A percentile compares a stretch with the other conserved stretches of the same genome.
Conservation (phyloP, 2,329 filamentous ascomycete species). For the Rhinocladiella mackenziei region DNA sequence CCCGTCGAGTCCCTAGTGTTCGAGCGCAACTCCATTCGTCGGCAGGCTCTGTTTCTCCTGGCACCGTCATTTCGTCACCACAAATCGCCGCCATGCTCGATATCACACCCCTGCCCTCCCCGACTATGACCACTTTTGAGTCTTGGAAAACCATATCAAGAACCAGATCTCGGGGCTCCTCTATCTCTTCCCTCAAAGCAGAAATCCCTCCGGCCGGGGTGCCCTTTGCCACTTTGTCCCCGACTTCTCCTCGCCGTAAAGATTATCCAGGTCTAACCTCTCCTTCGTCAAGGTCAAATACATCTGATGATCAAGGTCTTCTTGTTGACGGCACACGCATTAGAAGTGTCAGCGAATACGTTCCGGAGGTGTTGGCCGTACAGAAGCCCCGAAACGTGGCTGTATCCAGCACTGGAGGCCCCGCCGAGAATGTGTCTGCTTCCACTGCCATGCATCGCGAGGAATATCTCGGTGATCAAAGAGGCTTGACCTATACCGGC, state of each 20-base stretch:
- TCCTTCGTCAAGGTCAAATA: constrained; percentile 18
- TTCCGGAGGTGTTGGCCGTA: constrained; percentile 65
- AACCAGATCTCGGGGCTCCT: constrained; percentile 44
- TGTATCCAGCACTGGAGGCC: constrained; percentile 58
- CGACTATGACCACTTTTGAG: constrained; percentile 65
- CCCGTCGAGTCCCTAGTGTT: constrained; percentile 44
- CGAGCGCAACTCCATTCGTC: constrained; percentile 41
- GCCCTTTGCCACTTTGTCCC: constrained; percentile 14
- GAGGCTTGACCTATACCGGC: constrained; percentile 63
- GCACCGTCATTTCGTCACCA: constrained; percentile 67
- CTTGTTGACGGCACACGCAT: constrained; percentile 51
- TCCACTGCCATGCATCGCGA: constrained; percentile 66
- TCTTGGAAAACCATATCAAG: constrained; percentile 56
- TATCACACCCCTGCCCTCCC: constrained; percentile 74
- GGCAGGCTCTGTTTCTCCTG: constrained; percentile 51
- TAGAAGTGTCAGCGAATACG: constrained; percentile 84
- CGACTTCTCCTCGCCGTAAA: constrained; percentile 33
- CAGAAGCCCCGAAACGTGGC: constrained; percentile 67
- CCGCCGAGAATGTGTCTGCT: constrained; percentile 46
- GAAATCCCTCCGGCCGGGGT: constrained; percentile 15
- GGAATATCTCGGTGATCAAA: constrained; percentile 70
- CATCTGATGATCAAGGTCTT: constrained; percentile 23
- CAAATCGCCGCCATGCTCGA: constrained; percentile 72
- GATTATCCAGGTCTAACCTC: constrained; percentile 42
- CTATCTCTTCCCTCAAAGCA: constrained; percentile 37